phyloP scores from a whole-genome alignment of 768 basidiomycete species.

The Rubroboletus satanas region DNA sequence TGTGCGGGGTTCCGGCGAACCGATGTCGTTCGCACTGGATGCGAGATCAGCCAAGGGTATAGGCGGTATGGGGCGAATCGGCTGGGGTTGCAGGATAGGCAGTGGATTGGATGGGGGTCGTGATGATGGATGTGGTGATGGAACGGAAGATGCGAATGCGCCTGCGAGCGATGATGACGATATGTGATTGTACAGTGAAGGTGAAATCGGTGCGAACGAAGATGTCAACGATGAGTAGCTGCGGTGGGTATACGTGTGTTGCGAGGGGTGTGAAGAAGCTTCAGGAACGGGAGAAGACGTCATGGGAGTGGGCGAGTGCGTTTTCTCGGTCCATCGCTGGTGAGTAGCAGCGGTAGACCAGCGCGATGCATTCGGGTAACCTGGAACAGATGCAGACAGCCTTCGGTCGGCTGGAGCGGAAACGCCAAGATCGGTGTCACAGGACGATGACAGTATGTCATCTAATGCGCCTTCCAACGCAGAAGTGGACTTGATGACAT shows the following conservation, averaged over 20 bases:
- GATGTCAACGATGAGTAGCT: constrained; percentile 17
- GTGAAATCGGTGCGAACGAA: constrained; percentile 15
- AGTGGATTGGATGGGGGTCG: constrained; percentile 14
- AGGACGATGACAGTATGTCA: constrained; percentile 17
- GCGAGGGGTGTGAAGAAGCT: constrained; percentile 16
- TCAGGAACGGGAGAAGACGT: constrained; percentile 4
- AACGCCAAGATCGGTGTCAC: constrained; percentile 4
- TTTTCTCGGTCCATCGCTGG: constrained; percentile 19
- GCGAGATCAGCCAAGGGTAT: constrained; percentile 31
- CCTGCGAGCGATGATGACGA: constrained; percentile 25
- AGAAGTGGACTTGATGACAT: constrained; percentile 31
- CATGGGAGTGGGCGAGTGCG: constrained; percentile 7
- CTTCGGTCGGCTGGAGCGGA: constrained; percentile 25
- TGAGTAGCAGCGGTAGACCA: constrained; percentile 8
- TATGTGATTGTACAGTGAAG: constrained; percentile 19
- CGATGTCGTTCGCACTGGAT: constrained; percentile 16
- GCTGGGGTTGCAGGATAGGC: constrained; percentile 33
- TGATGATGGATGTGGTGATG: constrained; percentile 10
- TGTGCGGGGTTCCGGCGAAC: neutral
- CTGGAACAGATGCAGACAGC: constrained; percentile 32
- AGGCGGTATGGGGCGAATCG: constrained; percentile 33
- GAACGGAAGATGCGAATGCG: constrained; percentile 21
- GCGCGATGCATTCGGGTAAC: constrained; percentile 26
- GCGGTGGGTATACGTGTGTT: constrained; percentile 24
- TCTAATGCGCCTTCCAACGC: constrained; percentile 32